phyloP scores from a whole-genome alignment of 306 rosid species.

The Pyrus bretschneideri region DNA sequence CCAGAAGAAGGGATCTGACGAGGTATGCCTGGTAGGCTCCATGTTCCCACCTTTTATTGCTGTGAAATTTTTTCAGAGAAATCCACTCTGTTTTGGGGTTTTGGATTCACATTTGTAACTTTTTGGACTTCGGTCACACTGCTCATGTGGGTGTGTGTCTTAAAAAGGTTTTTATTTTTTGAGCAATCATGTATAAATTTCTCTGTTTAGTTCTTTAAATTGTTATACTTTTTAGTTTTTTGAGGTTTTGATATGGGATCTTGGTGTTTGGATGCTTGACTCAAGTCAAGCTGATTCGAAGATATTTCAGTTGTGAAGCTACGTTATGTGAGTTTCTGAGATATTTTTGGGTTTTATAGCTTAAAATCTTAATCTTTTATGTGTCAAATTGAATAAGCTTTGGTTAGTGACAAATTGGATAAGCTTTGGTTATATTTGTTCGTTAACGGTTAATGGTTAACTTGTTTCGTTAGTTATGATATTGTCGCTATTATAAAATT shows the following conservation, averaged over 20 bases:
- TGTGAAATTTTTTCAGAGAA: slow-evolving; percentile 27
- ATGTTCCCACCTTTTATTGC: slow-evolving; percentile 35
- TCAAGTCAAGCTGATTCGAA: background rate
- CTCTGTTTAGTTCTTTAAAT: background rate
- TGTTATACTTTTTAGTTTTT: background rate
- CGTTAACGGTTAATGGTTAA: background rate
- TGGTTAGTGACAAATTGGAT: too few species aligned
- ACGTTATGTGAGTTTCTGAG: background rate
- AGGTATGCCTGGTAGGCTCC: slow-evolving; percentile 63
- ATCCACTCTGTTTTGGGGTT: slow-evolving; percentile 33
- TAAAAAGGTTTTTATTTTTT: background rate
- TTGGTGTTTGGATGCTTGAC: background rate
- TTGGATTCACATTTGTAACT: slow-evolving; percentile 21
- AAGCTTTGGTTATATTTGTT: background rate
- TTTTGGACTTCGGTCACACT: background rate
- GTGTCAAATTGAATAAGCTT: background rate
- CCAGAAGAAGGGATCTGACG: slow-evolving; percentile 56
- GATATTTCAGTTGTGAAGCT: background rate
- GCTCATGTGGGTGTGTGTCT: background rate
- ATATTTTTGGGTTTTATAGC: too few species aligned
- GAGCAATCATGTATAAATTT: background rate
- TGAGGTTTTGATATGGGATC: background rate
- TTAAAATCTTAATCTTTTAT: too few species aligned
- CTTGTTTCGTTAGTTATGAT: background rate
- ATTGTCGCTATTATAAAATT: background rate